A percentile compares a stretch with the other conserved stretches of the same genome.
These are phyloP conservation scores for Suillus decipiens DNA, from an alignment of 768 basidiomycete genomes.

Conservation along the genomic window DNA sequence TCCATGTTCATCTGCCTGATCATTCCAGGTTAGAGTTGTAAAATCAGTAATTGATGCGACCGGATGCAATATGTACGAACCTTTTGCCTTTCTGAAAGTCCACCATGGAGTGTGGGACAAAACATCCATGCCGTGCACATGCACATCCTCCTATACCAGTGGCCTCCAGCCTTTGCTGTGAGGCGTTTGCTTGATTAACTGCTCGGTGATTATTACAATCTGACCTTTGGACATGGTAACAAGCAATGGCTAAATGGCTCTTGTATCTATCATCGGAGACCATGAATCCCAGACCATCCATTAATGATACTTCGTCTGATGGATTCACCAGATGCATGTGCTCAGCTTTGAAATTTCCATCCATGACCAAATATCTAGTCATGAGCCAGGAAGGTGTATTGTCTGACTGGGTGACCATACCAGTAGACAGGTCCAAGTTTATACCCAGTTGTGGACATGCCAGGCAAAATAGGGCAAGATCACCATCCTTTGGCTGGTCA, in stretches of 20 bases:
- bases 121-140: conserved; percentile 34
- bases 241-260: background rate
- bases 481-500: background rate
- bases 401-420: background rate
- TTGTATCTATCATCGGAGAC: background rate
- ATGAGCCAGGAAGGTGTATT: background rate
- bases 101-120: conserved; percentile 30
- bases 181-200: conserved; percentile 18
- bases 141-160: conserved; percentile 34
- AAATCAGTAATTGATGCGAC: background rate
- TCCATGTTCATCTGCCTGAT: conserved; percentile 32
- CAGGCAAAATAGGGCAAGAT: background rate
- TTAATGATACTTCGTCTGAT: background rate
- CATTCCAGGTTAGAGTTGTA: background rate
- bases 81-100: conserved; percentile 36
- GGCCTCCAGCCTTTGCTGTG: conserved; percentile 18
- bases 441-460: background rate
- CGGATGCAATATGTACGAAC: conserved; percentile 14
- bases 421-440: background rate
- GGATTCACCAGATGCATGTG: background rate
- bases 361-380: background rate
- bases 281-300: background rate
- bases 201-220: conserved; percentile 23
- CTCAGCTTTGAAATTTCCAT: background rate
- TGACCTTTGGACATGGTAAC: conserved; percentile 11